Evolutionary conservation across 2,329 filamentous ascomycete genomes (phyloP), one percentile per base, ranked within the genome.

Genomic region (Aureobasidium uvarum): DNA sequence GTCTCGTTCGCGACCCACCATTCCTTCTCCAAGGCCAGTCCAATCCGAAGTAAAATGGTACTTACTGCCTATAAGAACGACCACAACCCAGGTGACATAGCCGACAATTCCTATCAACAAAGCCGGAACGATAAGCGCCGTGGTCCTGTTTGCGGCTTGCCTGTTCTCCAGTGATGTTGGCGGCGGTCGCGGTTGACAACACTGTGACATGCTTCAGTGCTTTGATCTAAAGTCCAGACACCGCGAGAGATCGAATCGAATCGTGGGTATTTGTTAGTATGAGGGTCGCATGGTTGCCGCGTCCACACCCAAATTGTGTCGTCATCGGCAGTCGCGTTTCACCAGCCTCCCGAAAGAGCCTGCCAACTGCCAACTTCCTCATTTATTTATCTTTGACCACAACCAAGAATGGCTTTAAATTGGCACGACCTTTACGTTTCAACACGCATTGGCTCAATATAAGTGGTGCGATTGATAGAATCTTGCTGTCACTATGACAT

Each of bases 71-170:
- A 92, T 77, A 52, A 83, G 82, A 68, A 84, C 86, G 56, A 90
- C 85, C 56, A 92, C 76, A 16, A 87, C 86, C 77, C 89, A 96
- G 39, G 86, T 89, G 23, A 85, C 85, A 76, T 91, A 92, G 43
- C 82, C 86, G 67, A 91, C 82, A 43, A 85, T 81, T 36, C 83
- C 87, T 39, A 86, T 76, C 46, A 96, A 83, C 59, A 94, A 74
- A 45, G 87, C 70, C 4, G 92, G 92, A 65, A 96, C 86, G 65
- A 89, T 77, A 66, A 88, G 83, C 60, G 87, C 85, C 55, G 84
- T 81, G 76, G 83, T 85, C 71, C 83, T 78, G 75, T 86, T 86
- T 58, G 81, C 78, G 69, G 56, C 41, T 36, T 68, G 67, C 25
- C 66, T 59, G 16, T 65, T 67, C 59, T 68, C 66, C 43, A 68